These are phyloP conservation scores for Scedosporium minutisporum DNA, from an alignment of 2,329 filamentous ascomycete genomes.

Conservation along the genomic window DNA sequence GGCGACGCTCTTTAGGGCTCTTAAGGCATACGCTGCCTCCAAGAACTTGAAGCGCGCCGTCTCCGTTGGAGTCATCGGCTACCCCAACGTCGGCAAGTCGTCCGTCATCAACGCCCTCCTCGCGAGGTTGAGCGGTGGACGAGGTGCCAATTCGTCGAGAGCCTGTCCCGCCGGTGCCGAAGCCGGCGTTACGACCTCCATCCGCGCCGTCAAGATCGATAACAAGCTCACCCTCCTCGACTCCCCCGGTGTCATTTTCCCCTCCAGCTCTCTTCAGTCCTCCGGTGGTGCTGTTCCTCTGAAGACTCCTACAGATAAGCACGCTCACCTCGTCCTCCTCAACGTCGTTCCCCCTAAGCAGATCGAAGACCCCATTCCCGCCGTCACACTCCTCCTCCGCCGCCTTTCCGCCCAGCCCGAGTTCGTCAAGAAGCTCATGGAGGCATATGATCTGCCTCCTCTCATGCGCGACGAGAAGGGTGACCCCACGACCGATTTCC, in stretches of 20 bases:
- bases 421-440: conserved; percentile 68
- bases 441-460: conserved; percentile 75
- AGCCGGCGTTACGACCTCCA: conserved; percentile 80
- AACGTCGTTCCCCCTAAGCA: conserved; percentile 91
- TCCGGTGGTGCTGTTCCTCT: conserved; percentile 33
- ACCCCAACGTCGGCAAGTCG: conserved; percentile 93
- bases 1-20: conserved; percentile 72
- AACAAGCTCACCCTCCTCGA: conserved; percentile 89
- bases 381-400: conserved; percentile 74
- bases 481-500: conserved; percentile 79
- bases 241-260: conserved; percentile 91
- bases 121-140: conserved; percentile 60
- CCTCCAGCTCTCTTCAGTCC: conserved; percentile 43
- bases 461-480: conserved; percentile 59
- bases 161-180: conserved; percentile 85
- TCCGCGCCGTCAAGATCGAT: conserved; percentile 87
- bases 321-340: conserved; percentile 76
- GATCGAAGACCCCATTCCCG: conserved; percentile 84
- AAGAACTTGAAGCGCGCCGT: conserved; percentile 82
- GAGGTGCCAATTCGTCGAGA: conserved; percentile 41
- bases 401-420: conserved; percentile 64
- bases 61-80: conserved; percentile 87
- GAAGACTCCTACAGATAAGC: conserved; percentile 59
- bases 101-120: conserved; percentile 92
- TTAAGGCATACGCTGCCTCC: conserved; percentile 78